Evolutionary conservation across 257 asterid species (phyloP), one percentile per base, ranked within the genome.

Genomic region (Salvia miltiorrhiza): DNA sequence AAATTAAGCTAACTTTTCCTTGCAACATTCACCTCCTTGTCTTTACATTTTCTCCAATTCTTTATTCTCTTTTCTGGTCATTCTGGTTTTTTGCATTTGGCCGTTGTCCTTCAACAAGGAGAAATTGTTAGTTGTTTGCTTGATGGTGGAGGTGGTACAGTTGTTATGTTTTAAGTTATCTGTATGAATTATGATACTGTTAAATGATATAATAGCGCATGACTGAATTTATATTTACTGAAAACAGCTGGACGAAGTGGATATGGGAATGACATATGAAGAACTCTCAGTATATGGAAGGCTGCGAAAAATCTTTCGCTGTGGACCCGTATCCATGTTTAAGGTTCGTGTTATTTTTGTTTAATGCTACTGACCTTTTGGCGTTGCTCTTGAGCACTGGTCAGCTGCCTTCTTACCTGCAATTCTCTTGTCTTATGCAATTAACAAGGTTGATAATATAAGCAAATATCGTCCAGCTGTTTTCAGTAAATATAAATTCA

Each of bases 281-380:
- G 99, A 93, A 77, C 94, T 93, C 70, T 93, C 98, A 8, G 90
- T 85, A 8, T 87, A 88, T 47, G 97, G 98, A 78, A 84, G 97
- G 86, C 47, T 93, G 82, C 96, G 98, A 9, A 90, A 93, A 79
- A 93, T 90, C 58, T 93, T 87, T 86, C 92, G 96, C 23, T 88
- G 96, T 33, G 99, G 97, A 24, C 99, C 99, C 43, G 92, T 90
- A 24, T 90, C 98, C 50, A 90, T 93, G 97, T 93, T 93, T 73
- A 88, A 93, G 98, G 98, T 93, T 71, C 19, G 83, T 72, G 48
- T 58, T 62, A 65, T 45, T 7, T 47, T 64, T 35, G 48, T 41
- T 49, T 30, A n/a, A 45, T 35, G 40, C 23, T 37, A 17, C 7
- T 7, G n/a, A 41, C 58, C 12, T 13, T 12, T 49, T 14, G 17